Evolutionary conservation across 805 yeast genomes (phyloP).

Genomic region (Ogataea dorogensis): DNA sequence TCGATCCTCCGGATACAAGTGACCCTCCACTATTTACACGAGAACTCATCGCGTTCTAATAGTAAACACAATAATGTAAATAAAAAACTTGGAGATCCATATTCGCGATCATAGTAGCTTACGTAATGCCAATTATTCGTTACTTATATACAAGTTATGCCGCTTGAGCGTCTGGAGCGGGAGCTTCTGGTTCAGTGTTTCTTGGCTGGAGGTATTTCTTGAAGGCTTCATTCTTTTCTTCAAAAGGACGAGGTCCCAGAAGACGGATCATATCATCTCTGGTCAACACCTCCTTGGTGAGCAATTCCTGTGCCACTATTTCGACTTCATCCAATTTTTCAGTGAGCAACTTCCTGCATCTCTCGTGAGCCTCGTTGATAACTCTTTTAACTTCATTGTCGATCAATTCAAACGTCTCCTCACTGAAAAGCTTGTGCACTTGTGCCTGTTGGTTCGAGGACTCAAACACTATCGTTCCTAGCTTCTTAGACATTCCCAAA

Average conservation of each 20-base stretch:
- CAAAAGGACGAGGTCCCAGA: slow-evolving; percentile 89
- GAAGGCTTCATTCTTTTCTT: slow-evolving; percentile 87
- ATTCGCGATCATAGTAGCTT: no score
- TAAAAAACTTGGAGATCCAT: no score
- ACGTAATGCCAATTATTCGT: no score
- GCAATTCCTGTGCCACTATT: slow-evolving; percentile 81
- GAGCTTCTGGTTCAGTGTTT: slow-evolving; percentile 14
- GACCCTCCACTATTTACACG: slow-evolving; percentile 13
- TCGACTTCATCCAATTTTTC: slow-evolving; percentile 77
- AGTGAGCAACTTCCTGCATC: slow-evolving; percentile 65
- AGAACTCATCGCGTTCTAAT: slow-evolving; percentile 11
- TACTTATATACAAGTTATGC: slow-evolving; percentile 14
- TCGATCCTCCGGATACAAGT: slow-evolving; percentile 10
- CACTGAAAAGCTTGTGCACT: slow-evolving; percentile 76
- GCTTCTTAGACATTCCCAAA: slow-evolving; percentile 84
- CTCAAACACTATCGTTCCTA: slow-evolving; percentile 84
- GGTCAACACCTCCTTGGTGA: slow-evolving; percentile 84
- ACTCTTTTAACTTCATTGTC: slow-evolving; percentile 82
- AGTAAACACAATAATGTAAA: slow-evolving; percentile 5
- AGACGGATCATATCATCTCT: slow-evolving; percentile 91
- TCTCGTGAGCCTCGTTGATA: slow-evolving; percentile 68
- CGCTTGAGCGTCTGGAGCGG: slow-evolving; percentile 23
- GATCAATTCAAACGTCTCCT: slow-evolving; percentile 74
- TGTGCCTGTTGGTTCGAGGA: slow-evolving; percentile 55
- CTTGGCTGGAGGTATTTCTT: slow-evolving; percentile 54